Conservation (phyloP, 2,329 filamentous ascomycete species). For the Mycosphaerella arachidis region DNA sequence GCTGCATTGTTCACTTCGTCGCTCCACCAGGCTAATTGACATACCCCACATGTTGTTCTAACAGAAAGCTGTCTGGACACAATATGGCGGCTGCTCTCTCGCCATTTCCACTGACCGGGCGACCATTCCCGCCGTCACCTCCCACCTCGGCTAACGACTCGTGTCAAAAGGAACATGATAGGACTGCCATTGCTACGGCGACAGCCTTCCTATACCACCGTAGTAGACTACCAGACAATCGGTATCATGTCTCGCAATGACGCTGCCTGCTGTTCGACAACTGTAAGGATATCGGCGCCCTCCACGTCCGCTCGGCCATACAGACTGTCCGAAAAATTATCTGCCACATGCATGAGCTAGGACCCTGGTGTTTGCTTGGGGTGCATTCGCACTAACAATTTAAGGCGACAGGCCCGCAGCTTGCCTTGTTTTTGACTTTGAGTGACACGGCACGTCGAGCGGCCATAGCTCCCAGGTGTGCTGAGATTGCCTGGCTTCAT, state of each 20-base stretch:
- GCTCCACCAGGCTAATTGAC: not conserved
- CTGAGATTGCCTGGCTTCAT: constrained; percentile 7
- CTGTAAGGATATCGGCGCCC: constrained; percentile 9
- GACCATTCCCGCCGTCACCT: not conserved
- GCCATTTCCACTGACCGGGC: not conserved
- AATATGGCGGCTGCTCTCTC: not conserved
- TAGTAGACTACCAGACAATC: not conserved
- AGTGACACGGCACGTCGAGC: not conserved
- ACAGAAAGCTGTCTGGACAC: not conserved
- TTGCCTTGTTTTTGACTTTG: constrained; percentile 1
- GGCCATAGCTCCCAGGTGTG: constrained; percentile 1
- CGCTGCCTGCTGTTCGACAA: not conserved
- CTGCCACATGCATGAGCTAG: constrained; percentile 3
- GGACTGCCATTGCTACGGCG: not conserved
- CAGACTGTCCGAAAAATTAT: constrained; percentile 13
- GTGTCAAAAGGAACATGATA: not conserved
- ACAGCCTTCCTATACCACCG: not conserved
- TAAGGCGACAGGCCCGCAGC: constrained; percentile 14
- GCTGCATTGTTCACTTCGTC: not conserved
- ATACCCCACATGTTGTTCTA: not conserved
- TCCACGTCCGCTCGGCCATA: constrained; percentile 16
- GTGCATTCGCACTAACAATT: constrained; percentile 5
- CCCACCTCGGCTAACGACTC: not conserved
- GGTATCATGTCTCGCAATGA: not conserved
- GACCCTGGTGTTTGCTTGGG: constrained; percentile 10